Conservation (phyloP, 129 eudicot genomes). For the Glebionis coronaria region DNA sequence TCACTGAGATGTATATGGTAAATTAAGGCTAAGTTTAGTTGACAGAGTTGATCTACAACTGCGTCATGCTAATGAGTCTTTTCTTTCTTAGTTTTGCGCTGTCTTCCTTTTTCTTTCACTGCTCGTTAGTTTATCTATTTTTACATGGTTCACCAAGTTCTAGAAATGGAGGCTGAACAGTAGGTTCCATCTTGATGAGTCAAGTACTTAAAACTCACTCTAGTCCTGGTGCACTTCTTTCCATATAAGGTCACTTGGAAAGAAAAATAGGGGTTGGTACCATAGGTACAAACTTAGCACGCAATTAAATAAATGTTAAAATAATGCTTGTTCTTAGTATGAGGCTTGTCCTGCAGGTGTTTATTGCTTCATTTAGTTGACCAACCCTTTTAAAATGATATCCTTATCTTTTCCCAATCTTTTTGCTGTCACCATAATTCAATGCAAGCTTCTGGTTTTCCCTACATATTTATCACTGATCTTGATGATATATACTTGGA, state of each 20-base stretch:
- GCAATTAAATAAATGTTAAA: background rate
- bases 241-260: background rate
- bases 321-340: background rate
- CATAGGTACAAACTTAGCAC: background rate
- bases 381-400: background rate
- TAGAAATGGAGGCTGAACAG: background rate
- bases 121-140: background rate
- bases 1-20: background rate
- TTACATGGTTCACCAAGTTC: background rate
- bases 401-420: background rate
- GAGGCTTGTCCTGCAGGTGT: background rate
- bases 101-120: background rate
- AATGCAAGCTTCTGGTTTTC: background rate
- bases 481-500: slow-evolving; percentile 9
- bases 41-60: background rate
- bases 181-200: background rate
- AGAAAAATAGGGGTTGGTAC: background rate
- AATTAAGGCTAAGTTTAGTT: background rate
- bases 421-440: background rate
- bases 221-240: background rate
- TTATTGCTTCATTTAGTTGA: background rate
- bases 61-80: background rate
- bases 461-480: background rate
- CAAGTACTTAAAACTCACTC: background rate
- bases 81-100: too few relatives aligned